Evolutionary conservation across 176 grass and related monocot species (phyloP).

Genomic region (Triticum turgidum): DNA sequence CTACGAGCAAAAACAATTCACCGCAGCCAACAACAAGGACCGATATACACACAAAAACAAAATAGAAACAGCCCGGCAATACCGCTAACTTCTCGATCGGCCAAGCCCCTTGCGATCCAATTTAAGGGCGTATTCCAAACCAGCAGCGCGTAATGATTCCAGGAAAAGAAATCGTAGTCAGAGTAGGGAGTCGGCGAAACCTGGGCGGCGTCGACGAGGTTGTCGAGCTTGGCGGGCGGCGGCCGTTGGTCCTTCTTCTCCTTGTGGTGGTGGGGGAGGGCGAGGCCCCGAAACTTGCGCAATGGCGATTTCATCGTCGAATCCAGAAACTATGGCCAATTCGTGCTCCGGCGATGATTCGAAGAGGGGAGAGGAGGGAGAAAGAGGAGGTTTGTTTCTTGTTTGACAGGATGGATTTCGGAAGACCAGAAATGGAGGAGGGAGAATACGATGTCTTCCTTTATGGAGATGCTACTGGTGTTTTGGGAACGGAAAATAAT

Average conservation of each 20-base stretch:
- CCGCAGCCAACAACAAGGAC: neutral
- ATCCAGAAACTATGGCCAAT: neutral
- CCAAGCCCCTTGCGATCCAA: conserved; percentile 8
- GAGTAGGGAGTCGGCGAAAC: conserved; percentile 20
- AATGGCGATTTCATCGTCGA: conserved; percentile 83
- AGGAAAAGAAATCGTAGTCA: neutral
- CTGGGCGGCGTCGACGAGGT: conserved; percentile 72
- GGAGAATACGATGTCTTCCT: neutral
- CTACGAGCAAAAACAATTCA: neutral
- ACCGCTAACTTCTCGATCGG: conserved; percentile 8
- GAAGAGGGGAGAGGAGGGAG: neutral
- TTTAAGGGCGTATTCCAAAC: conserved; percentile 12
- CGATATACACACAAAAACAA: neutral
- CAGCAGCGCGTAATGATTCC: neutral
- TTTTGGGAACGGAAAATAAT: neutral
- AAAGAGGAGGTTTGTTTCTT: neutral
- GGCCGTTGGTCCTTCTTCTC: conserved; percentile 46
- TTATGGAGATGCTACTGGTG: neutral
- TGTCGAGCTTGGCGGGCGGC: conserved; percentile 70
- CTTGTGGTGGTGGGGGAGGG: conserved; percentile 39
- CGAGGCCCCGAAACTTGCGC: conserved; percentile 63
- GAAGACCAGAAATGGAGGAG: conserved; percentile 14
- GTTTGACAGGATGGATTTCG: conserved; percentile 25
- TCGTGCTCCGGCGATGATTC: neutral
- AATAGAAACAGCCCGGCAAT: neutral